Base-by-base conservation (phyloP, 2,329 filamentous ascomycete species). In the Periconia macrospinosa region DNA sequence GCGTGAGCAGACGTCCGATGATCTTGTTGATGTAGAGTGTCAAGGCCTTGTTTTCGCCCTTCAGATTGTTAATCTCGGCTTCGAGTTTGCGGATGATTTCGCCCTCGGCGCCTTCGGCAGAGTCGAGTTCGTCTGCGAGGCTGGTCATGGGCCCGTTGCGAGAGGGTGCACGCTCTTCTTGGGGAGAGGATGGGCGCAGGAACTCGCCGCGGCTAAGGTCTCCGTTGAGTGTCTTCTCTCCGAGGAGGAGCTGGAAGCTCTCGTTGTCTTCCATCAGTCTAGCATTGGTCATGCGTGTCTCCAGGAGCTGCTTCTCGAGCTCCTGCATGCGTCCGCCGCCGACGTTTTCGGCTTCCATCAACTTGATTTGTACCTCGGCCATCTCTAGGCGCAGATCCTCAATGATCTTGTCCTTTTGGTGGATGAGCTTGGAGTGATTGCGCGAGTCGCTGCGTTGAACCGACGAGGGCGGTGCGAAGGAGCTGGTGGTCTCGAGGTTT, bases 21-120 rank as follows among this genome's bases (percentile, higher is more conserved):
- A 99, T 97, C 78, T 94, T 96, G 83, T 97, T 96, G 80, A 99
- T 97, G 79, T 99, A 99, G 60, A 97, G 81, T 20, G 92, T 96
- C 64, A 99, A 81, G 30, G 94, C 94, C 79, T 97, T 97, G 81
- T 99, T 97, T 79, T 96, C 88, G 72, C 96, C 93, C 77, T 90
- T 93, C 64, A 91, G 79, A 9, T 84, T 82, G 74, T 89, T 91
- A 62, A 94, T 75, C 66, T 97, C 93, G 11, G 81, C 76, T 71
- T 97, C 92, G 13, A 94, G 80, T 49, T 85, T 86, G 65, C 87
- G 87, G 60, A 84, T 62, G 51, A 64, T 56, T 30, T 72, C 68
- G 9, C 60, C 66, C 35, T 87, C 85, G 18, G 67, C 69, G 54
- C 82, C 83, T 44, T 81, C 82, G 3, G 75, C 70, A 41, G 87